A percentile compares a stretch with the other conserved stretches of the same genome.
phyloP scores from a whole-genome alignment of 768 basidiomycete species.

The Tricholoma sp. region DNA sequence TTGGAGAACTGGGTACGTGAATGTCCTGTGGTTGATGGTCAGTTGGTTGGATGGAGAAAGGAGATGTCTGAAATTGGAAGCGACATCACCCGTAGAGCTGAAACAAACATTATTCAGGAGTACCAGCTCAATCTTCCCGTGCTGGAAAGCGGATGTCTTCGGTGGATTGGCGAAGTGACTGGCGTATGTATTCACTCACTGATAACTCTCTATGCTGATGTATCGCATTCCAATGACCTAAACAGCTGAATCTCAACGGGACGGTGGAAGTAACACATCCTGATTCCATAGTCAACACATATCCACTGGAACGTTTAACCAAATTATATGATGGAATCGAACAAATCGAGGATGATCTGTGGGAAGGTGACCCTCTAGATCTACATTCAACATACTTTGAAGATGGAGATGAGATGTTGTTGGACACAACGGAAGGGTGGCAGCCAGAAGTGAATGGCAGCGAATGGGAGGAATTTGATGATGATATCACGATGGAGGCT shows the following conservation, averaged over 20 bases:
- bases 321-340: conserved; percentile 79
- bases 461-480: conserved; percentile 33
- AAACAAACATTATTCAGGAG: conserved; percentile 32
- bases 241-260: conserved; percentile 70
- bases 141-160: conserved; percentile 36
- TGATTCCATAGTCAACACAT: conserved; percentile 39
- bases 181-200: conserved; percentile 38
- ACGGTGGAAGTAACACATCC: conserved; percentile 70
- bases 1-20: conserved; percentile 77
- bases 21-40: conserved; percentile 42
- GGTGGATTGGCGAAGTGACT: conserved; percentile 88
- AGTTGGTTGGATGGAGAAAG: conserved; percentile 66
- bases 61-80: conserved; percentile 65
- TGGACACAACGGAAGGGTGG: conserved; percentile 43
- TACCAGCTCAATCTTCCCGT: conserved; percentile 38
- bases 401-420: conserved; percentile 37
- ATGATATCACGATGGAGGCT: conserved; percentile 22
- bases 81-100: conserved; percentile 44
- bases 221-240: conserved; percentile 4
- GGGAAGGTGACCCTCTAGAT: conserved; percentile 47
- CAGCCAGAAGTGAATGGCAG: conserved; percentile 36
- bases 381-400: conserved; percentile 35
- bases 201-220: conserved; percentile 4
- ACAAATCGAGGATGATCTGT: conserved; percentile 67
- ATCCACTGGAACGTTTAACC: conserved; percentile 66